Base-by-base conservation (phyloP, 441 rosid genomes). In the Jatropha multifida region DNA sequence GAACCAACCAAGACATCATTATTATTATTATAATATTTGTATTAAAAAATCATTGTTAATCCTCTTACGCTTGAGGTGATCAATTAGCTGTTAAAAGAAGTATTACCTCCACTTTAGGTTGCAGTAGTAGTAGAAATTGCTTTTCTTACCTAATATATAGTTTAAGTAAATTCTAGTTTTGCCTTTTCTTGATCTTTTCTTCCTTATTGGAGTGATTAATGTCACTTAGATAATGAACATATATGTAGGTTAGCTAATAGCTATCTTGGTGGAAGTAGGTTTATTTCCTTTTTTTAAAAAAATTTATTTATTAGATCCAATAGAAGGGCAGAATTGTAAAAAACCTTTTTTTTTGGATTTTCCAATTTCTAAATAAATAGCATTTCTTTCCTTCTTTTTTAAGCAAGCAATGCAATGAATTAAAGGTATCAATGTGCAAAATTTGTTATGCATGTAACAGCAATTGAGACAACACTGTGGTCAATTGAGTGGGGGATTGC, bases 401-500 rank as follows among this genome's bases (percentile, higher is more conserved):
- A n/a, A 56, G 20, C 7, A 1, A 56, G 27, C 23, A 56, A 20
- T 1, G 18, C 1, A n/a, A n/a, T 56, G 2, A 32, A 32, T 32
- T 48, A 13, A 2, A 7, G 60, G 9, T 56, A 5, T 56, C 11
- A 59, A 59, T 59, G 15, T 54, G 15, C 4, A 0, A 9, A 15
- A 42, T 52, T 52, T 61, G 3, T 69, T 65, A 12, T 9, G 0
- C 17, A 42, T 71, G 75, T 32, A 74, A 81, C 94, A 94, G 99
- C 99, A 5, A 91, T 95, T 54, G 99, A 95, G 78, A 95, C 99
- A 65, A 95, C 99, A 1, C 72, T 95, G 7, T 90, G 98, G 98
- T 90, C 99, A 1, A 88, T 93, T 40, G 99, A 95, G 65, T 95
- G 99, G 99, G 98, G 88, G 17, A 82, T 95, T 20, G 99, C 97